phyloP scores from a whole-genome alignment of 306 rosid genomes.

The Styphnolobium japonicum region DNA sequence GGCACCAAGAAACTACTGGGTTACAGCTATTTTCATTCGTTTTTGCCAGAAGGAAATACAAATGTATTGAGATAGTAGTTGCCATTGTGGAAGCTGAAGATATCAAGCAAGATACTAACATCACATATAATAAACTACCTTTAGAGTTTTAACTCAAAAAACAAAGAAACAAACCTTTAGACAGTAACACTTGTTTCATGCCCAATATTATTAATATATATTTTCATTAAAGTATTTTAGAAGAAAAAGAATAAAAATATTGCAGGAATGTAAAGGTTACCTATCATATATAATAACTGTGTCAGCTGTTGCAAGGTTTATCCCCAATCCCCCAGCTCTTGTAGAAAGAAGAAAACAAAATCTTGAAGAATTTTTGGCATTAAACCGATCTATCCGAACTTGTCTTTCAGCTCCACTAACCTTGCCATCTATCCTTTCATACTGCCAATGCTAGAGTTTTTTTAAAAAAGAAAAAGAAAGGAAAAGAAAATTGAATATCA shows the following conservation, averaged over 20 bases:
- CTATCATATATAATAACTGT: constrained; percentile 97
- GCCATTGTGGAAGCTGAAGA: neutral
- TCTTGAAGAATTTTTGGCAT: constrained; percentile 91
- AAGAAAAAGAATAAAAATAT: neutral
- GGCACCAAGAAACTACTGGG: constrained; percentile 8
- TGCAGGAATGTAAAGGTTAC: constrained; percentile 36
- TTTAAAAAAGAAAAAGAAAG: too few relatives aligned
- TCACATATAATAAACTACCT: neutral
- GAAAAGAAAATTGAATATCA: constrained; percentile 12
- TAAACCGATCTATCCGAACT: constrained; percentile 89
- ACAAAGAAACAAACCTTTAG: neutral
- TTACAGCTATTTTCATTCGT: neutral
- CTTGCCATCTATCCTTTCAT: constrained; percentile 96
- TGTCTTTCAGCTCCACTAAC: constrained; percentile 99
- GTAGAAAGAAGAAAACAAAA: constrained; percentile 98
- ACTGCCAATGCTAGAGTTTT: constrained; percentile 89
- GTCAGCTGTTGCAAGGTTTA: constrained; percentile 99
- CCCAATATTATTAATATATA: neutral
- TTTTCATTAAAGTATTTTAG: neutral
- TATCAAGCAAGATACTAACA: neutral
- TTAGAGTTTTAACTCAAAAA: neutral
- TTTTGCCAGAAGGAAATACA: neutral
- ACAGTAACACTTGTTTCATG: neutral
- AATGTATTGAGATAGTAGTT: neutral
- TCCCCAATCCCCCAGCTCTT: constrained; percentile 98